Evolutionary conservation across 2,329 filamentous ascomycete species (phyloP).

Genomic region (Colletotrichum sp.): DNA sequence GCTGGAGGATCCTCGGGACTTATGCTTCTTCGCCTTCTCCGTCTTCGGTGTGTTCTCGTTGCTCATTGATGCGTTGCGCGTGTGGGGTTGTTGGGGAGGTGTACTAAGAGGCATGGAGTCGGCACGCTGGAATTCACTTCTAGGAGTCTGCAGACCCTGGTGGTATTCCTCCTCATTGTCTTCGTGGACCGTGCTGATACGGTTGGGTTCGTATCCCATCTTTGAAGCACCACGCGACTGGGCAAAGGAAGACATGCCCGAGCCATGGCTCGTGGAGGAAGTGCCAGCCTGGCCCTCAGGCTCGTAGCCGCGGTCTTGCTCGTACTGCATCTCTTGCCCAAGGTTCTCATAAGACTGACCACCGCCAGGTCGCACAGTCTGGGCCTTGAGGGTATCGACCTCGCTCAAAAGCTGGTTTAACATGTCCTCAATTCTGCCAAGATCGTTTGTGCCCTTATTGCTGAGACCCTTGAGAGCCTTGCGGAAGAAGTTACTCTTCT

Average conservation of each 20-base stretch:
- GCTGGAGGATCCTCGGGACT: slow-evolving; percentile 79
- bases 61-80: slow-evolving; percentile 57
- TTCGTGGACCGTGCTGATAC: slow-evolving; percentile 89
- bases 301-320: slow-evolving; percentile 79
- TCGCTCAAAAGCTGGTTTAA: slow-evolving; percentile 90
- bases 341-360: slow-evolving; percentile 73
- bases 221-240: slow-evolving; percentile 51
- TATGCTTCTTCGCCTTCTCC: slow-evolving; percentile 85
- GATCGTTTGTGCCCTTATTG: slow-evolving; percentile 84
- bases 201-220: slow-evolving; percentile 59
- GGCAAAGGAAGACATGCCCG: slow-evolving; percentile 73
- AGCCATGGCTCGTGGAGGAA: slow-evolving; percentile 70
- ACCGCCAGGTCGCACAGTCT: slow-evolving; percentile 54
- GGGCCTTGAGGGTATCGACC: slow-evolving; percentile 80
- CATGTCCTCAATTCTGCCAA: slow-evolving; percentile 89
- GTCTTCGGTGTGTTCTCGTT: slow-evolving; percentile 80
- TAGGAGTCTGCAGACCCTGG: slow-evolving; percentile 63
- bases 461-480: slow-evolving; percentile 91
- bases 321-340: slow-evolving; percentile 65
- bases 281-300: slow-evolving; percentile 81
- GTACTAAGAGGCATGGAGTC: slow-evolving; percentile 61
- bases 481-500: slow-evolving; percentile 93
- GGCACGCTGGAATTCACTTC: slow-evolving; percentile 49
- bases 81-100: slow-evolving; percentile 57
- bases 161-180: slow-evolving; percentile 78